Percentiles rank a stretch among this genome's conserved stretches.
phyloP scores from a whole-genome alignment of 1,139 yeast species.

The Pneumocystis sp. region DNA sequence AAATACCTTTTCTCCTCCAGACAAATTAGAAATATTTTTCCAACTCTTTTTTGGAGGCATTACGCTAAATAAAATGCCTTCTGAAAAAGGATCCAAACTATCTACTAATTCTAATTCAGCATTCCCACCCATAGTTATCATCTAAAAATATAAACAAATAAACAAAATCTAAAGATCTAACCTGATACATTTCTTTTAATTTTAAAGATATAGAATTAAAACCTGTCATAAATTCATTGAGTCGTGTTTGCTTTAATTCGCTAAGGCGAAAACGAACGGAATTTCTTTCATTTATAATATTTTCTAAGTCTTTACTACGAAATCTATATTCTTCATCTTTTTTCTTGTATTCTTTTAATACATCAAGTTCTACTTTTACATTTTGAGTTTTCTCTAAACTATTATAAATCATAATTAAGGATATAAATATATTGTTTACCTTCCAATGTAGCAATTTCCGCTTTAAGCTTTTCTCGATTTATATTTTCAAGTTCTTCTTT shows the following conservation, averaged over 20 bases:
- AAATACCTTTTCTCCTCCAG: slow-evolving; percentile 76
- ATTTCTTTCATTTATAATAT: slow-evolving; percentile 55
- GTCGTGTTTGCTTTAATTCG: slow-evolving; percentile 54
- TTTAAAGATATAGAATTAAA: slow-evolving; percentile 75
- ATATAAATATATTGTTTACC: not conserved
- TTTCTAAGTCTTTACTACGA: slow-evolving; percentile 51
- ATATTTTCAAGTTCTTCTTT: slow-evolving; percentile 41
- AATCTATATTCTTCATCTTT: slow-evolving; percentile 49
- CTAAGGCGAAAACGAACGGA: slow-evolving; percentile 48
- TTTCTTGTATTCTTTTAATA: slow-evolving; percentile 59
- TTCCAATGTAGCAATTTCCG: slow-evolving; percentile 43
- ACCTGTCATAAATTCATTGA: slow-evolving; percentile 87
- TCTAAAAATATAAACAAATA: slow-evolving; percentile 19
- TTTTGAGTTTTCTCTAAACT: slow-evolving; percentile 33
- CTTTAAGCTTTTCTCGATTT: slow-evolving; percentile 37
- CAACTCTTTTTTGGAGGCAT: slow-evolving; percentile 99
- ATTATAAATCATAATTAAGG: not conserved
- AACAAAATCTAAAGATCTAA: not conserved
- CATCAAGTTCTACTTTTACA: slow-evolving; percentile 55
- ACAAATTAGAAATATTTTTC: slow-evolving; percentile 85
- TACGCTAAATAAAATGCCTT: slow-evolving; percentile 89
- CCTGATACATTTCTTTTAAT: slow-evolving; percentile 85
- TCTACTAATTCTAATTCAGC: slow-evolving; percentile 95
- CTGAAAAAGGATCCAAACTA: slow-evolving; percentile 93
- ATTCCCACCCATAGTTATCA: slow-evolving; percentile 98